phyloP scores from a whole-genome alignment of 176 grass and related monocot genomes.

The Phoenix roebelenii region DNA sequence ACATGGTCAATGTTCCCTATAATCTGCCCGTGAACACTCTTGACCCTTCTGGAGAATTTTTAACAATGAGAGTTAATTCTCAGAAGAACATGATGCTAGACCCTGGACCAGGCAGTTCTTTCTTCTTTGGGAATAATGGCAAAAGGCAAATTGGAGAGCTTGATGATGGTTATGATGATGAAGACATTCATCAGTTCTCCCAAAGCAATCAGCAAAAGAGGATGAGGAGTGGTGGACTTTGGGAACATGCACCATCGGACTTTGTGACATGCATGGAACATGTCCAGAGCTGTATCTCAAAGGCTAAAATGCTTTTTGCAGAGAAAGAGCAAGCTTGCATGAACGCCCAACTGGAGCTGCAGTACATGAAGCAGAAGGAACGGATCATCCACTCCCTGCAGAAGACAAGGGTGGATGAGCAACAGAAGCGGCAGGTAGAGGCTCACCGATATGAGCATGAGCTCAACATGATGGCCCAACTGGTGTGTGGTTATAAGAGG shows the following conservation, averaged over 20 bases:
- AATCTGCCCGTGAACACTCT: constrained; percentile 41
- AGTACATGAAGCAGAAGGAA: constrained; percentile 55
- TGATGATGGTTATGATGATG: constrained; percentile 51
- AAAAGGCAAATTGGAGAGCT: constrained; percentile 71
- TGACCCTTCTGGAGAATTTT: constrained; percentile 53
- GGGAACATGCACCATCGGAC: constrained; percentile 25
- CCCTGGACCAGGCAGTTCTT: constrained; percentile 29
- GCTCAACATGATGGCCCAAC: constrained; percentile 56
- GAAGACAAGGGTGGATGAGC: constrained; percentile 42
- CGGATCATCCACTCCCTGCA: constrained; percentile 42
- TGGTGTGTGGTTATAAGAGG: constrained; percentile 42
- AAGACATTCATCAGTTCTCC: constrained; percentile 32
- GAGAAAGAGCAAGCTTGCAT: constrained; percentile 49
- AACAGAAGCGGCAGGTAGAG: constrained; percentile 49
- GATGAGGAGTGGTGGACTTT: constrained; percentile 21
- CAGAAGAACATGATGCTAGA: constrained; percentile 42
- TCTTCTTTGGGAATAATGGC: constrained; percentile 49
- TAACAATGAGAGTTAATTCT: constrained; percentile 55
- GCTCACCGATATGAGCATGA: constrained; percentile 59
- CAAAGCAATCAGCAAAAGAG: constrained; percentile 51
- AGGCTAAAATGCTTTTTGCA: constrained; percentile 40
- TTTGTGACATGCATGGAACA: constrained; percentile 35
- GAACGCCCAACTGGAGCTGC: constrained; percentile 36
- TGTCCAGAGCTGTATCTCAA: constrained; percentile 20
- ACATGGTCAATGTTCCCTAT: constrained; percentile 30